phyloP scores from a whole-genome alignment of 371 early-diverging fungal species.

The Apophysomyces trapeziformis region DNA sequence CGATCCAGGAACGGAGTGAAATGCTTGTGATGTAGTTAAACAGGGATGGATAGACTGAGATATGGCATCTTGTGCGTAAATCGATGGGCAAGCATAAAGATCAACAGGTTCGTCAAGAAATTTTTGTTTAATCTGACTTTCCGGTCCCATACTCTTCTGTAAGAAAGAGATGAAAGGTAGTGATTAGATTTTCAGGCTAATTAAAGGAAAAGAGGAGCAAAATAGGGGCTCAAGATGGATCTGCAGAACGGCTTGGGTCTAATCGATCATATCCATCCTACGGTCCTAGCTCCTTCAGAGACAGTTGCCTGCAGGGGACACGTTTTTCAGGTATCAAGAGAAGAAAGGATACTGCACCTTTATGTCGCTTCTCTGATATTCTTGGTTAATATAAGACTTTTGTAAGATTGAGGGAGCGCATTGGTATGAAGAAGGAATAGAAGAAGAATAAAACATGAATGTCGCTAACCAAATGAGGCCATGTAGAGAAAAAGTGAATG shows the following conservation, averaged over 20 bases:
- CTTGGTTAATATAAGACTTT: neutral
- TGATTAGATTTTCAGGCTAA: slow-evolving; percentile 4
- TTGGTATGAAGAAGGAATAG: neutral
- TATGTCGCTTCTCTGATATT: neutral
- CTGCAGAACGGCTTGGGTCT: slow-evolving; percentile 10
- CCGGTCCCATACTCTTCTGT: slow-evolving; percentile 9
- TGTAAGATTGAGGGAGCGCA: neutral
- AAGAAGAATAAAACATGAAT: slow-evolving; percentile 1
- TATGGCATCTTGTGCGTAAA: slow-evolving; percentile 1
- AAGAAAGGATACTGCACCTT: slow-evolving; percentile 11
- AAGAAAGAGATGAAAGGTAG: slow-evolving; percentile 3
- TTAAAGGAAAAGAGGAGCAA: slow-evolving; percentile 10
- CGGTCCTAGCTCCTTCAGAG: slow-evolving; percentile 8
- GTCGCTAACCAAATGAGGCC: neutral
- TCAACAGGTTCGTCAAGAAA: slow-evolving; percentile 6
- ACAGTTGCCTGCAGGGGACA: slow-evolving; percentile 6
- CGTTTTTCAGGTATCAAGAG: slow-evolving; percentile 5
- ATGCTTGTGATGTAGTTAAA: slow-evolving; percentile 18
- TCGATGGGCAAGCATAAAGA: neutral
- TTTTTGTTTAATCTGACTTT: slow-evolving; percentile 7
- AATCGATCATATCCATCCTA: neutral
- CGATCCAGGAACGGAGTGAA: slow-evolving; percentile 43
- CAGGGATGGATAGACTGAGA: slow-evolving; percentile 17
- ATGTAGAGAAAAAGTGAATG: neutral
- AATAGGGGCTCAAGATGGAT: slow-evolving; percentile 10